phyloP scores from a whole-genome alignment of 768 basidiomycete genomes.

The Boletus rubroflammeus region DNA sequence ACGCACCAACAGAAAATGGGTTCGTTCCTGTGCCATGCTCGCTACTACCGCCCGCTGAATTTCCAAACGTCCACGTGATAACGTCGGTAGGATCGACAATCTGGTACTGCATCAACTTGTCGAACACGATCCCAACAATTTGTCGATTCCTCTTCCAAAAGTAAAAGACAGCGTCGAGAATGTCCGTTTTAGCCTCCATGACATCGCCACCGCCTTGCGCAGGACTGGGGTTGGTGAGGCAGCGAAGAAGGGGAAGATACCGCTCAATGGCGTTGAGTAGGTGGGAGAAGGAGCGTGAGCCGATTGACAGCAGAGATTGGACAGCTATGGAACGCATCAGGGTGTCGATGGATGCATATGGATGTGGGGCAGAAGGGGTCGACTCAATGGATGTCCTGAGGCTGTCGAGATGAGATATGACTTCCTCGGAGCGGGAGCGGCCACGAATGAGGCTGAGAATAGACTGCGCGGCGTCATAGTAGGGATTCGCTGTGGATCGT shows the following conservation, averaged over 20 bases:
- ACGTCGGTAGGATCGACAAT: slow-evolving; percentile 94
- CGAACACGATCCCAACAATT: slow-evolving; percentile 89
- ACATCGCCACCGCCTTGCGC: slow-evolving; percentile 33
- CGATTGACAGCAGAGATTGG: slow-evolving; percentile 87
- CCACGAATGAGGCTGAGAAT: slow-evolving; percentile 80
- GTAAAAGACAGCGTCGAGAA: slow-evolving; percentile 63
- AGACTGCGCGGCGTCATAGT: slow-evolving; percentile 76
- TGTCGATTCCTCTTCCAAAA: slow-evolving; percentile 89
- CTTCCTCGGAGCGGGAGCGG: slow-evolving; percentile 75
- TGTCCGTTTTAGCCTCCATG: slow-evolving; percentile 60
- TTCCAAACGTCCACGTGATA: slow-evolving; percentile 76
- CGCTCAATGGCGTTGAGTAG: slow-evolving; percentile 97
- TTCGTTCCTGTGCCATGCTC: slow-evolving; percentile 37
- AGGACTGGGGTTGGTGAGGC: slow-evolving; percentile 39
- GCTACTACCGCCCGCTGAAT: slow-evolving; percentile 39
- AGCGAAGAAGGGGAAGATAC: slow-evolving; percentile 74
- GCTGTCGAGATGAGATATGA: slow-evolving; percentile 68
- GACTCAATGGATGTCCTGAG: slow-evolving; percentile 61
- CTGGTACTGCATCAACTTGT: slow-evolving; percentile 98
- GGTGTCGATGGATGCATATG: slow-evolving; percentile 55
- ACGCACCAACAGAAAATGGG: slow-evolving; percentile 44
- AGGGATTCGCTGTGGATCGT: slow-evolving; percentile 55
- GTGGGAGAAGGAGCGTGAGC: slow-evolving; percentile 95
- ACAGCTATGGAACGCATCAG: slow-evolving; percentile 74
- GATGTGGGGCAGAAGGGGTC: slow-evolving; percentile 51